Base-by-base conservation (phyloP, 768 basidiomycete genomes). In the Agrocybe pediades region DNA sequence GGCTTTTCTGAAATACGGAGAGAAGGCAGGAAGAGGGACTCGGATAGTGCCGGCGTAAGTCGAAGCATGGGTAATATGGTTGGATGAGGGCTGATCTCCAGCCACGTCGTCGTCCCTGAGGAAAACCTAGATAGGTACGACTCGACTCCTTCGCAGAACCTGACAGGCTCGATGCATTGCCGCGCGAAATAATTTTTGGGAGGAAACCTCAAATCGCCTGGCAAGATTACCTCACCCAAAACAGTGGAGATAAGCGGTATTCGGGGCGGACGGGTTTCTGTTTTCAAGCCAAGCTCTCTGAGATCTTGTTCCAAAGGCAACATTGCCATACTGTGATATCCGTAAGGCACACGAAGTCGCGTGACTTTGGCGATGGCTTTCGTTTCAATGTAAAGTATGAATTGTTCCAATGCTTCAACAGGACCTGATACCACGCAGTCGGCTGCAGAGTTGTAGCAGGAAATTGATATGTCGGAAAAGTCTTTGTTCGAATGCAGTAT, bases 311-410 rank as follows among this genome's bases (percentile, higher is more conserved):
- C 55, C 9, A 88, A 59, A 0, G 85, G 80, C 6, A 67, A 63
- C 87, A 90, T 87, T 1, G 83, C 80, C n/a, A 70, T 52, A 41
- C 83, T 86, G 67, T 91, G 89, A 61, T 82, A 87, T 1, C 81
- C 88, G 54, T 81, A 86, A 1, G 82, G 81, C 8, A 86, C 81
- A 5, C 72, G 57, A 1, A 90, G 72, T 40, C 77, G 60, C 15
- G 72, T 64, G 36, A 65, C 74, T 60, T 76, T 79, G 64, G 72
- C 77, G 8, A 59, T 54, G 0, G 68, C 60, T 23, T 66, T 49
- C 8, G 47, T 40, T 54, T 79, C 73, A 25, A 86, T 65, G 54
- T 75, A 61, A 0, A 54, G 50, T 51, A 77, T 74, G 29, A 89
- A 73, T 0, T 56, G 55, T 17, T 62, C 59, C 9, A 88, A 66